These are phyloP conservation scores for Didymella pinodella DNA, from an alignment of 2,329 filamentous ascomycete species.

Conservation along the genomic window DNA sequence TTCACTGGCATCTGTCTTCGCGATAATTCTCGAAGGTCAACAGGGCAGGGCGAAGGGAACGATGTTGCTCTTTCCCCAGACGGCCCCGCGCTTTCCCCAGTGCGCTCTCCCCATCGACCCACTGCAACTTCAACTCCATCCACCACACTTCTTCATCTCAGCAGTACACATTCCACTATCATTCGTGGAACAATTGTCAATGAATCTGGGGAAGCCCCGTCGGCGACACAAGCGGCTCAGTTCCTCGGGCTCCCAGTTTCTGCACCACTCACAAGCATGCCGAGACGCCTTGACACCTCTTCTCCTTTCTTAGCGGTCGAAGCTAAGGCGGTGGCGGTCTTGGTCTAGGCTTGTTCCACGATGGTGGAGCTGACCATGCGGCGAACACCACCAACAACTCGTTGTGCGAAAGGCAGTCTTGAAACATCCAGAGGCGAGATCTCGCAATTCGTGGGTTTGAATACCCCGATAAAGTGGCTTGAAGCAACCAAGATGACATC, in stretches of 20 bases:
- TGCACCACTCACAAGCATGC: constrained; percentile 23
- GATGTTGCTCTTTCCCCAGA: constrained; percentile 3
- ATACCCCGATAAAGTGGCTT: constrained; percentile 13
- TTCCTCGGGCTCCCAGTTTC: constrained; percentile 5
- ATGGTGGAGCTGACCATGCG: constrained; percentile 10
- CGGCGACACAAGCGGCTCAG: constrained; percentile 4
- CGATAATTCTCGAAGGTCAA: background rate
- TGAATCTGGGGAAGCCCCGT: background rate
- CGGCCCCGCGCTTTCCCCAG: constrained; percentile 1
- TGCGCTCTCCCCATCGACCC: background rate
- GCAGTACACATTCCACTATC: background rate
- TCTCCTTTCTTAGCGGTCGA: constrained; percentile 16
- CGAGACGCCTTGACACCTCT: constrained; percentile 23
- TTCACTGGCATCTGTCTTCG: background rate
- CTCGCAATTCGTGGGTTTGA: constrained; percentile 17
- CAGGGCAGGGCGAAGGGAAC: background rate
- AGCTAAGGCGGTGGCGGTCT: constrained; percentile 21
- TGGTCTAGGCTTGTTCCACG: constrained; percentile 16
- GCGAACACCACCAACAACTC: background rate
- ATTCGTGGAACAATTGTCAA: constrained; percentile 14
- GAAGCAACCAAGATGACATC: constrained; percentile 5
- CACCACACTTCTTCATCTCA: background rate
- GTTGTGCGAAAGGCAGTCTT: background rate
- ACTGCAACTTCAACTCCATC: background rate
- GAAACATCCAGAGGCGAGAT: constrained; percentile 5